Conservation (phyloP, 2,329 filamentous ascomycete species). For the Talaromyces albobiverticillius region DNA sequence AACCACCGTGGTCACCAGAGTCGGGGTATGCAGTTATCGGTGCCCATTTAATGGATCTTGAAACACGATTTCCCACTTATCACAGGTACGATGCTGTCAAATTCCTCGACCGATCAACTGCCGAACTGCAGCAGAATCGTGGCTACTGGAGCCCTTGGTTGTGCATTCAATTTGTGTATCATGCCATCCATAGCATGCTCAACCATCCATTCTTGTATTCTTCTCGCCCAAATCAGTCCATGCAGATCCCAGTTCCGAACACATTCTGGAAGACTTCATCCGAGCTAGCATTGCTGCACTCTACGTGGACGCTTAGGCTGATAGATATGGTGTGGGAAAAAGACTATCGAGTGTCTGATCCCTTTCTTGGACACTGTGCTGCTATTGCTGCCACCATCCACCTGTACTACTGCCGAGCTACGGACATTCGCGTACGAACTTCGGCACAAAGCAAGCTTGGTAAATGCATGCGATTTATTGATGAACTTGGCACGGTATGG, state of each 20-base stretch:
- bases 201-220: conserved; percentile 30
- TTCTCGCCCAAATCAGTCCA: conserved; percentile 13
- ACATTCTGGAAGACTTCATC: conserved; percentile 50
- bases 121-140: conserved; percentile 21
- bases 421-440: conserved; percentile 19
- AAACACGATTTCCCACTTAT: conserved; percentile 21
- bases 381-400: conserved; percentile 50
- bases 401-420: conserved; percentile 20
- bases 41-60: conserved; percentile 22
- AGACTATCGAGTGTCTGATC: conserved; percentile 43
- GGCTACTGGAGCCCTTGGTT: conserved; percentile 32
- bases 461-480: conserved; percentile 24
- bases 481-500: conserved; percentile 24
- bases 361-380: conserved; percentile 47
- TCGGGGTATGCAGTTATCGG: conserved; percentile 22
- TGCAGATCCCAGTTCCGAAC: conserved; percentile 45
- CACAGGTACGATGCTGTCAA: conserved; percentile 20
- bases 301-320: conserved; percentile 51
- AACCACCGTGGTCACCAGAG: conserved; percentile 21
- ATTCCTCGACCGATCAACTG: conserved; percentile 17
- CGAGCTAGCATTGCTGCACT: conserved; percentile 46
- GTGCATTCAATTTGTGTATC: conserved; percentile 30
- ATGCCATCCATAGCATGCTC: conserved; percentile 28
- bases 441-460: conserved; percentile 24
- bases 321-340: conserved; percentile 51